phyloP scores from a whole-genome alignment of 768 basidiomycete genomes.

The Ramaria sp. region DNA sequence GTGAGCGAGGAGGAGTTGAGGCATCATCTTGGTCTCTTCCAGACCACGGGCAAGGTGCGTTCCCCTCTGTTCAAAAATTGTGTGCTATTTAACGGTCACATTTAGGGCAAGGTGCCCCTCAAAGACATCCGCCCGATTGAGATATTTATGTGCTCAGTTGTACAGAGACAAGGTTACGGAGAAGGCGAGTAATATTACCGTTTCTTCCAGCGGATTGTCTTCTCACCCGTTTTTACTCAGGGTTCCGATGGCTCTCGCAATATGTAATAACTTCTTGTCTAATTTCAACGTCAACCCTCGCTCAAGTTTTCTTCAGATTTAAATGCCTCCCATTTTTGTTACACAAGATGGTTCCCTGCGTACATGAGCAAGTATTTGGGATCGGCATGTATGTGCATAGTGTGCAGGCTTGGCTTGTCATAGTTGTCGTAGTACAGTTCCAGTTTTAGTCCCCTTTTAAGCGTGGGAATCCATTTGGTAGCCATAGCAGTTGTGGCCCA shows the following conservation, averaged over 20 bases:
- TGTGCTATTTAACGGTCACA: background rate
- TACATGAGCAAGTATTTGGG: background rate
- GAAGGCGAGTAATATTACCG: constrained; percentile 48
- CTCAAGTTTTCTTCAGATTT: constrained; percentile 14
- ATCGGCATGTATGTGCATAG: background rate
- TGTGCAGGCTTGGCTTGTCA: background rate
- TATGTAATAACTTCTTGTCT: constrained; percentile 47
- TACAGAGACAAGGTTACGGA: constrained; percentile 96
- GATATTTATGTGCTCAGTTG: constrained; percentile 99
- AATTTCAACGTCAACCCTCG: background rate
- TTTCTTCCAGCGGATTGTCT: background rate
- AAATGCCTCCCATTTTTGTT: constrained; percentile 1
- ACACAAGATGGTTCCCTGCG: background rate
- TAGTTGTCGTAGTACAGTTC: background rate
- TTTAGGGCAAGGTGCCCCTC: constrained; percentile 91
- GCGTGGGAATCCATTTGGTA: background rate
- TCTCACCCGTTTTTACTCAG: constrained; percentile 23
- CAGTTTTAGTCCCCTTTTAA: background rate
- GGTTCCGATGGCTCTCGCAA: constrained; percentile 96
- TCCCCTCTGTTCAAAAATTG: background rate
- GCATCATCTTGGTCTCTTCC: constrained; percentile 89
- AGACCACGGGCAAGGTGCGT: constrained; percentile 96
- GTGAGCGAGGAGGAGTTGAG: constrained; percentile 97
- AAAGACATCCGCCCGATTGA: constrained; percentile 97
- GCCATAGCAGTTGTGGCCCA: background rate